Conservation (phyloP, 2,329 filamentous ascomycete species). For the Neurospora sp. region DNA sequence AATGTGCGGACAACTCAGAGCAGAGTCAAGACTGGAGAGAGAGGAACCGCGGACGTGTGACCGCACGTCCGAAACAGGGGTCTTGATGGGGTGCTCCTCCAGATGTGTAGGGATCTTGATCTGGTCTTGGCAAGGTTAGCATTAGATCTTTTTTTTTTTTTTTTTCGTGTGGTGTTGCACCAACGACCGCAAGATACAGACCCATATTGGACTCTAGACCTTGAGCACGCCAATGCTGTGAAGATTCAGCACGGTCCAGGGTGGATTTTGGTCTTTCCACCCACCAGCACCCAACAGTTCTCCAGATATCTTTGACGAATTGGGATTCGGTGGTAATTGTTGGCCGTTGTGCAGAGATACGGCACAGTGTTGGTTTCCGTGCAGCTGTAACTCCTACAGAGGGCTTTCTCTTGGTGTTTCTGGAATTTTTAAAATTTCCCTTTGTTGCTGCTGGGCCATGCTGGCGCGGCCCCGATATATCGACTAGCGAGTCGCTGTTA, state of each 20-base stretch:
- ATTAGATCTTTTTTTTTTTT: background rate
- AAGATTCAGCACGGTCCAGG: background rate
- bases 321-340: background rate
- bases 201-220: background rate
- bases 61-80: background rate
- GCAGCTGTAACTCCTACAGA: background rate
- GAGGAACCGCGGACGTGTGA: background rate
- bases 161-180: background rate
- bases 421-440: background rate
- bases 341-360: background rate
- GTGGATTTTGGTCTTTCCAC: background rate
- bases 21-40: background rate
- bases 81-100: background rate
- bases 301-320: background rate
- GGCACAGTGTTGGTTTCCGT: background rate
- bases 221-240: background rate
- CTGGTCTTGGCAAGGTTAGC: background rate
- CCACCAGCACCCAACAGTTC: background rate
- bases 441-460: background rate
- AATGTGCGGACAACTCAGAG: background rate
- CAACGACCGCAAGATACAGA: background rate
- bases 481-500: background rate
- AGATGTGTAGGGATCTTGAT: background rate
- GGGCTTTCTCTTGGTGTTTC: background rate
- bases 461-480: background rate